These are phyloP conservation scores for Hyphopichia fennica DNA, from an alignment of 1,139 yeast species.

Conservation along the genomic window DNA sequence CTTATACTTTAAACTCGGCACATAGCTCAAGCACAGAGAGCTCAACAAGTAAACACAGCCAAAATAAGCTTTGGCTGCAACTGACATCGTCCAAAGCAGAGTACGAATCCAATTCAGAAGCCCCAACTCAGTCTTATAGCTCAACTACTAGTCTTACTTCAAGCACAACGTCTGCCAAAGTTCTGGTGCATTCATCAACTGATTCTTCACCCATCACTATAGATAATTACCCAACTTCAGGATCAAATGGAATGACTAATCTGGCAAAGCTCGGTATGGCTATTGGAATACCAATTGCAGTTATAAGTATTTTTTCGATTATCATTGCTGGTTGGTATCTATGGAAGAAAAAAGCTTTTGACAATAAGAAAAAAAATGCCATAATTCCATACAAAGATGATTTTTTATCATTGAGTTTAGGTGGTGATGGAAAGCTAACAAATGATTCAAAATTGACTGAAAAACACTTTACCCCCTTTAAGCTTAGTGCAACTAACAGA, in stretches of 20 bases:
- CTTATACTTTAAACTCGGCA: slow-evolving; percentile 14
- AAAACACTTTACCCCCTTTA: neutral
- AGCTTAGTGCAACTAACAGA: neutral
- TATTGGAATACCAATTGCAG: slow-evolving; percentile 44
- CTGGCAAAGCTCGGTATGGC: slow-evolving; percentile 37
- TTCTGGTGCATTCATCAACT: neutral
- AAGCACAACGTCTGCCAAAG: neutral
- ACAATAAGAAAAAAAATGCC: slow-evolving; percentile 8
- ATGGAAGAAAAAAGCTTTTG: neutral
- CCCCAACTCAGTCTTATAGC: no score
- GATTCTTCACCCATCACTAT: slow-evolving; percentile 4
- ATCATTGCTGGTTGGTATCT: slow-evolving; percentile 23
- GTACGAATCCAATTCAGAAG: no score
- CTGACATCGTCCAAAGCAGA: no score
- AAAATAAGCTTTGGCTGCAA: neutral
- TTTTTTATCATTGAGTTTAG: slow-evolving; percentile 2
- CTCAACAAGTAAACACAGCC: neutral
- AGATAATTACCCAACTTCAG: slow-evolving; percentile 5
- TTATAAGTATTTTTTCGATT: slow-evolving; percentile 25
- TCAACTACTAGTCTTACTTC: no score
- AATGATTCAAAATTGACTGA: neutral
- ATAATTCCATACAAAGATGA: slow-evolving; percentile 10
- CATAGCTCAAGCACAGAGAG: neutral
- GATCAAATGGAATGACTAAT: neutral
- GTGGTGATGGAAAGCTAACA: neutral